Percentiles rank a stretch among this genome's conserved stretches.
Conservation (phyloP, 257 asterid genomes). For the Salvia miltiorrhiza region DNA sequence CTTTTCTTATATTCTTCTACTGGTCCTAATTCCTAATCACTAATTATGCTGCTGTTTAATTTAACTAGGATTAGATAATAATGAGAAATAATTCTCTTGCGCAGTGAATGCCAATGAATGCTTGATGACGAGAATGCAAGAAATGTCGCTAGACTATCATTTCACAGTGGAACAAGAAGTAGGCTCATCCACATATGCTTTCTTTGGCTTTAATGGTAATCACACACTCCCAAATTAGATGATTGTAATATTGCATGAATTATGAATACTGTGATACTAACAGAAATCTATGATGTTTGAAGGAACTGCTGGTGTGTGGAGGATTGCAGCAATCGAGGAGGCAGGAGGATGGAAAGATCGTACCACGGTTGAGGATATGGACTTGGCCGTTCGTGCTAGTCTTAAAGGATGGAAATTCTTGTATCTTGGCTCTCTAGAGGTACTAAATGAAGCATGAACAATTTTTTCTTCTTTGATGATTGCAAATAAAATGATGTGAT, state of each 20-base stretch:
- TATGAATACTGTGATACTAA: background rate
- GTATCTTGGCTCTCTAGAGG: slow-evolving; percentile 72
- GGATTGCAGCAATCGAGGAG: slow-evolving; percentile 84
- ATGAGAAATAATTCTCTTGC: background rate
- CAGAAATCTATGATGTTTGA: background rate
- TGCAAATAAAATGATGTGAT: background rate
- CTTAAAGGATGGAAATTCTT: slow-evolving; percentile 94
- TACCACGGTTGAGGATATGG: slow-evolving; percentile 97
- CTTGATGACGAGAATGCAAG: slow-evolving; percentile 97
- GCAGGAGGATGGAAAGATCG: slow-evolving; percentile 99
- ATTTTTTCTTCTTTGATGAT: background rate
- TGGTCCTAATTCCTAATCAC: background rate
- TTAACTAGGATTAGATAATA: background rate
- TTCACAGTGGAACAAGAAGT: slow-evolving; percentile 97
- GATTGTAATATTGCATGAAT: background rate
- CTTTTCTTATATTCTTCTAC: background rate
- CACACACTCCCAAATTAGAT: background rate
- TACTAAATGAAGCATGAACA: background rate
- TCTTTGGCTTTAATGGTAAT: slow-evolving; percentile 93
- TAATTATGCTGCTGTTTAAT: background rate
- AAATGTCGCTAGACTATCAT: slow-evolving; percentile 95
- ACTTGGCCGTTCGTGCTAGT: slow-evolving; percentile 94
- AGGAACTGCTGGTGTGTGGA: slow-evolving; percentile 99
- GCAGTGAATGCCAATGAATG: slow-evolving; percentile 94
- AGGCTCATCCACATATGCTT: slow-evolving; percentile 87